A percentile compares a stretch with the other conserved stretches of the same genome.
Evolutionary conservation across 2,329 filamentous ascomycete genomes (phyloP).

Genomic region (Orbilia ellipsospora): DNA sequence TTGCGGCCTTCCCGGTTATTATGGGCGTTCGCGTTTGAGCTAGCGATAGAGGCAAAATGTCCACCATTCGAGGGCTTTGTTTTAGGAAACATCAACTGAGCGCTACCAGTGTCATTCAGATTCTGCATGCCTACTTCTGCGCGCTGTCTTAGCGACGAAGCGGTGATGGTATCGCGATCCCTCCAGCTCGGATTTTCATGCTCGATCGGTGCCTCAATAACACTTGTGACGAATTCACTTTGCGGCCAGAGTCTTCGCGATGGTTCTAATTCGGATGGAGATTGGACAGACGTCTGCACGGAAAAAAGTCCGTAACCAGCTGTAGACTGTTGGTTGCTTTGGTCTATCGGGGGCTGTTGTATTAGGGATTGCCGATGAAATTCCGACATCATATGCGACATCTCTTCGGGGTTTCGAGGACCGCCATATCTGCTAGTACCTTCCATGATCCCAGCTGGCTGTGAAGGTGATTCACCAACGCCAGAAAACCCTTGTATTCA

Average conservation of each 20-base stretch:
- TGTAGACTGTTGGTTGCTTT: conserved; percentile 40
- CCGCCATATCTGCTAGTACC: conserved; percentile 12
- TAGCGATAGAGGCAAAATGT: conserved; percentile 1
- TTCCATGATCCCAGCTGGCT: conserved; percentile 10
- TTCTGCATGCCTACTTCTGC: conserved; percentile 48
- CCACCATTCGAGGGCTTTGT: conserved; percentile 17
- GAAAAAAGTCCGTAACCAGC: conserved; percentile 46
- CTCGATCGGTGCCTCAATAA: conserved; percentile 49
- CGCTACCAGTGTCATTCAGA: conserved; percentile 16
- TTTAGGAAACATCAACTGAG: conserved; percentile 45
- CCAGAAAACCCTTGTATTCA: too few species aligned
- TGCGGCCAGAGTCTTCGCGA: conserved; percentile 48
- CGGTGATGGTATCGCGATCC: conserved; percentile 33
- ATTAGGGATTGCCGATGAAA: conserved; percentile 49
- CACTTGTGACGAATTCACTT: conserved; percentile 45
- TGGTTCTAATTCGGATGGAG: conserved; percentile 38
- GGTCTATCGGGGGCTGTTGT: conserved; percentile 35
- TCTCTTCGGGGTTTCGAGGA: conserved; percentile 46
- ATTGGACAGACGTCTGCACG: conserved; percentile 33
- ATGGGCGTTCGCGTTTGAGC: background rate
- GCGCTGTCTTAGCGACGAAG: conserved; percentile 37
- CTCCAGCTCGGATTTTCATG: conserved; percentile 43
- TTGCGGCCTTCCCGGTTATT: conserved; percentile 24
- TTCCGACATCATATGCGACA: conserved; percentile 51
- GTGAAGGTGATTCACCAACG: too few species aligned